Base-by-base conservation (phyloP, 805 yeast species). In the Ogataea philodendri region DNA sequence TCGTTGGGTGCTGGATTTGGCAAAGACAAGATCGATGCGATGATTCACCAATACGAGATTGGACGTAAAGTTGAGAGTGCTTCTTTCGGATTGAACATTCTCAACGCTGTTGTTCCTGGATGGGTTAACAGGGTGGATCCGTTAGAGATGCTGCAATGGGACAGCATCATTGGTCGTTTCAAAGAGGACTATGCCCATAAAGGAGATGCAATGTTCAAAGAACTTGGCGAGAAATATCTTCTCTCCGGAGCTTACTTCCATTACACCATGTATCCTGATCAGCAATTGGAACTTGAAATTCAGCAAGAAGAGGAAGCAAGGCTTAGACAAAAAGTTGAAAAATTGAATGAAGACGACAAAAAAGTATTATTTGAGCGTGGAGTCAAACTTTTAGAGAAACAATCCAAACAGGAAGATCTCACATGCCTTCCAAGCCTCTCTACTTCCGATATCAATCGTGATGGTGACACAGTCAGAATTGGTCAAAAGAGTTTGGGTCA, bases 41-140 rank as follows among this genome's bases (percentile, higher is more conserved):
- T 90, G 32, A 68, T 93, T 23, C 94, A 88, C 59, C 97, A 89
- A 57, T 62, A 88, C 22, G 98, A 93, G 57, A 63, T 93, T 19
- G 62, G 78, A 22, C 81, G 86, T 56, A 86, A 86, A 49, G 89
- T 87, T 48, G 94, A 88, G 45, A 88, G 82, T 48, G 81, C 97
- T 0, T 84, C 85, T 42, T 93, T 87, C 65, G 98, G 98, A 8
- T 65, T 93, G 66, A 78, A 78, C 22, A 57, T 90, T 30, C 66
- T 90, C 21, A 77, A 77, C 54, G 72, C 86, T 1, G 45, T 93
- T 7, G 73, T 85, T n/a, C 85, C 95, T 7, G 78, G 86, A 7
- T 88, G 96, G 85, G 80, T 84, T 33, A 87, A 87, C 55, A 76
- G 75, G 15, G 72, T 76, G n/a, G 85, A 86, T 59, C 94, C 95